Base-by-base conservation (phyloP, 2,329 filamentous ascomycete species). In the Aureobasidium subglaciale region DNA sequence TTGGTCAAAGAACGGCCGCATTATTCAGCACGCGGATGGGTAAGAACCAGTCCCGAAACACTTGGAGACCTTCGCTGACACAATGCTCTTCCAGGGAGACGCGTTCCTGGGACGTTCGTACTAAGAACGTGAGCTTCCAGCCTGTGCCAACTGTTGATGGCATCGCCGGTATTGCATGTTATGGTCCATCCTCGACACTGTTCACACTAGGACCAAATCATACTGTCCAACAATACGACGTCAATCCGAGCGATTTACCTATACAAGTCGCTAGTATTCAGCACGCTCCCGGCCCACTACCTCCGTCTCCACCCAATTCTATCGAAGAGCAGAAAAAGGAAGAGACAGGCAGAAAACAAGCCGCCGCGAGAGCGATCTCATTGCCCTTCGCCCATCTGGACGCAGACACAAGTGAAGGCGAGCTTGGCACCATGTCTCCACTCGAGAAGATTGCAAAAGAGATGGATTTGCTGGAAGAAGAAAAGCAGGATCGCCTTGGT, bases 1-100 rank as follows among this genome's bases (percentile, higher is more conserved):
- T 18, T 99, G 93, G 93, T 97, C 93, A 0, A 97, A 96, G 73
- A 97, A 96, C 74, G 93, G 93, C 35, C 87, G 91, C 62, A 90
- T 99, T 61, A 84, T 99, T 60, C 93, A 99, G 71, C 91, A 85
- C 71, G 87, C 88, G 5, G 90, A 96, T 71, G 84, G 86, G 91
- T 96, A 78, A 75, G 88, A 15, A 20, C 6, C n/a, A n/a, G n/a
- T n/a, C n/a, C n/a, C n/a, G n/a, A n/a, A n/a, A n/a, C n/a, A n/a
- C n/a, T n/a, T n/a, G n/a, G n/a, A n/a, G 46, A 24, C 20, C n/a
- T 2, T 9, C 11, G 25, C 32, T 52, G 22, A 43, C 2, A 2
- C 29, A 18, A 34, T 46, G 37, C 10, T 29, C 18, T 3, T 24
- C 60, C 59, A 76, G 91, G 55, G 88, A 96, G 78, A 96, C 91